Conservation (phyloP, 2,329 filamentous ascomycete species). For the Hypomyces rosellus region DNA sequence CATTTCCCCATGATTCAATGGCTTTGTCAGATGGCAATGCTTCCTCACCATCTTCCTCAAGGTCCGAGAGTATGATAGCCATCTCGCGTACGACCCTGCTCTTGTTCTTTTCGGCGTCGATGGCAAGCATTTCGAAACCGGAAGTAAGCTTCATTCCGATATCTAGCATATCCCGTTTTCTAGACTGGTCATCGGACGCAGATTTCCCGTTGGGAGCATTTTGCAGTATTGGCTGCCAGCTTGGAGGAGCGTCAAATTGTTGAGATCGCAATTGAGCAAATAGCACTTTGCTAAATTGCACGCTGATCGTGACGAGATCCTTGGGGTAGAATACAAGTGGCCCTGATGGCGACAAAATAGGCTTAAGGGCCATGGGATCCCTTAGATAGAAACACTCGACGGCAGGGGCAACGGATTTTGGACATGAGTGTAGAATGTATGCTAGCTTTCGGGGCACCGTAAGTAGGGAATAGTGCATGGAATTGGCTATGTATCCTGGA, state of each 20-base stretch:
- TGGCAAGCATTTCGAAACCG: slow-evolving; percentile 83
- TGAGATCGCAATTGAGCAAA: slow-evolving; percentile 90
- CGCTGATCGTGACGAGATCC: slow-evolving; percentile 73
- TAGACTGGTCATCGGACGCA: slow-evolving; percentile 13
- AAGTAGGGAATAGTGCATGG: slow-evolving; percentile 68
- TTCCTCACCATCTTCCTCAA: slow-evolving; percentile 62
- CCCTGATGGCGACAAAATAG: slow-evolving; percentile 51
- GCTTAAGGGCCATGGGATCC: slow-evolving; percentile 69
- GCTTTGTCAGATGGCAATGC: slow-evolving; percentile 64
- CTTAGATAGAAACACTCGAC: slow-evolving; percentile 90
- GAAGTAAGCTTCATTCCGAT: slow-evolving; percentile 84
- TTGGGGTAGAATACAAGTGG: slow-evolving; percentile 62
- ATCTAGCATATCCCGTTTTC: slow-evolving; percentile 40
- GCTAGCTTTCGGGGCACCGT: slow-evolving; percentile 78
- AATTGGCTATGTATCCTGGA: slow-evolving; percentile 65
- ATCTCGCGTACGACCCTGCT: slow-evolving; percentile 68
- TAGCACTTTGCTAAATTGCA: slow-evolving; percentile 79
- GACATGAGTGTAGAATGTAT: slow-evolving; percentile 67
- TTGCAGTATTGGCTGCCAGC: slow-evolving; percentile 35
- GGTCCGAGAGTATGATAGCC: slow-evolving; percentile 66
- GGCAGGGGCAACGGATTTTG: slow-evolving; percentile 72
- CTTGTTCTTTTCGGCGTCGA: slow-evolving; percentile 60
- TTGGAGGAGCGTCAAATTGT: slow-evolving; percentile 61
- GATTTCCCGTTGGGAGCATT: slow-evolving; percentile 14
- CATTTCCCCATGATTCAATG: slow-evolving; percentile 62